A percentile compares a stretch with the other conserved stretches of the same genome.
Conservation (phyloP, 2,329 filamentous ascomycete species). For the Metarhizium sp. region DNA sequence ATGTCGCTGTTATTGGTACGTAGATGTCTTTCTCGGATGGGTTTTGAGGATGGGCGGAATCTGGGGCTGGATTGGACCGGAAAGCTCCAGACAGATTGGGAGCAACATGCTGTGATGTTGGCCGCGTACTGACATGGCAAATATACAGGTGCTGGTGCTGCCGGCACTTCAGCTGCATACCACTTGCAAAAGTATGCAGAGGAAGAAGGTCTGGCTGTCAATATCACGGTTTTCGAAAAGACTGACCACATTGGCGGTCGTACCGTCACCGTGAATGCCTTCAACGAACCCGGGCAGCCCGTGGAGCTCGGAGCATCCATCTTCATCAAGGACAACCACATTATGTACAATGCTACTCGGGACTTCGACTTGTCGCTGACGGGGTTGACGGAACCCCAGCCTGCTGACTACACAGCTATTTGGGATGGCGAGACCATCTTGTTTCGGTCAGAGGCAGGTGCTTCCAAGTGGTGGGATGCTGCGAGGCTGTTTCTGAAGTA, state of each 20-base stretch:
- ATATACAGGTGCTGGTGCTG: constrained; percentile 73
- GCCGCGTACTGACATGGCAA: not conserved
- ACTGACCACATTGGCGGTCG: constrained; percentile 72
- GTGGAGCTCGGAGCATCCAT: constrained; percentile 88
- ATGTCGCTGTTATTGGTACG: constrained; percentile 28
- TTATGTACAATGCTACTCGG: constrained; percentile 63
- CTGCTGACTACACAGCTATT: constrained; percentile 57
- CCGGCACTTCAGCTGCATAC: constrained; percentile 79
- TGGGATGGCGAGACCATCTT: constrained; percentile 78
- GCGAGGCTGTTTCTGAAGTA: constrained; percentile 79
- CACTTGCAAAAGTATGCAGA: constrained; percentile 65
- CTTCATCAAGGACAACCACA: constrained; percentile 77
- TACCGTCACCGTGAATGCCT: constrained; percentile 73
- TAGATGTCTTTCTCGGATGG: not conserved
- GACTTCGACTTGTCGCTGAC: constrained; percentile 58
- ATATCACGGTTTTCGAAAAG: constrained; percentile 85
- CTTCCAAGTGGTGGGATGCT: constrained; percentile 68
- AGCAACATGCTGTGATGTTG: not conserved
- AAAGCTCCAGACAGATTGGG: not conserved
- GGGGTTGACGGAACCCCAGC: constrained; percentile 33
- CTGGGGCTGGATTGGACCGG: too few relatives aligned
- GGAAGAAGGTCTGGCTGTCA: constrained; percentile 48
- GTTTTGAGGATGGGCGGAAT: too few relatives aligned
- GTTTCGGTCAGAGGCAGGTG: constrained; percentile 49
- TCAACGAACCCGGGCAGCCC: constrained; percentile 54